Evolutionary conservation across 2,329 filamentous ascomycete species (phyloP).

Genomic region (Pyrenophora tritici-repentis): DNA sequence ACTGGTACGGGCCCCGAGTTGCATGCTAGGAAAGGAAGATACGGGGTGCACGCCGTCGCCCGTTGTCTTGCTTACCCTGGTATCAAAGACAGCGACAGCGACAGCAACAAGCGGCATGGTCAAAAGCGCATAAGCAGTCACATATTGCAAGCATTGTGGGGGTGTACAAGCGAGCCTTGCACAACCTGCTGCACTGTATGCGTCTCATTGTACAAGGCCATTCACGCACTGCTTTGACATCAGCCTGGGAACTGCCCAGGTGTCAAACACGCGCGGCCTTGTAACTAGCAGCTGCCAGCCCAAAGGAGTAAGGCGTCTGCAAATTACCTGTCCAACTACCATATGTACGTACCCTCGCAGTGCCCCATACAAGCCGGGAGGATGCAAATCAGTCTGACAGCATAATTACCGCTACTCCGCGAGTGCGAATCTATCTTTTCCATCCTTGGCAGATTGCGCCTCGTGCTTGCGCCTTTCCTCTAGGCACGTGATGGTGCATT

Average conservation of each 20-base stretch:
- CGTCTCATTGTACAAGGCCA: not conserved
- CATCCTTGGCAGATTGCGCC: too few species aligned
- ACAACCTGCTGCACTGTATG: not conserved
- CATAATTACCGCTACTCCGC: not conserved
- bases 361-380: too few species aligned
- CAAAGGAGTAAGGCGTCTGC: constrained; percentile 7
- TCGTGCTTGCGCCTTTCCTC: too few species aligned
- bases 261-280: constrained; percentile 14
- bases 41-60: not conserved
- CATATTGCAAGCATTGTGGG: not conserved
- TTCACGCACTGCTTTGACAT: not conserved
- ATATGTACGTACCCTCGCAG: too few species aligned
- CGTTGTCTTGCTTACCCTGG: not conserved
- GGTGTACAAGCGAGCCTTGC: not conserved
- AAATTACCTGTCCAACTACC: not conserved
- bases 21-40: too few species aligned
- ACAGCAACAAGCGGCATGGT: not conserved
- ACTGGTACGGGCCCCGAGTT: too few species aligned
- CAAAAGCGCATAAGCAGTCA: too few species aligned
- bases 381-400: not conserved
- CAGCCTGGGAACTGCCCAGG: too few species aligned
- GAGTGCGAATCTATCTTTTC: too few species aligned
- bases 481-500: too few species aligned
- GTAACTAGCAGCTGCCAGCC: constrained; percentile 1
- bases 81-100: not conserved